Percentiles rank a stretch among this genome's conserved stretches.
phyloP scores from a whole-genome alignment of 1,284 basidiomycete genomes.

The Puccinia brachypodii region DNA sequence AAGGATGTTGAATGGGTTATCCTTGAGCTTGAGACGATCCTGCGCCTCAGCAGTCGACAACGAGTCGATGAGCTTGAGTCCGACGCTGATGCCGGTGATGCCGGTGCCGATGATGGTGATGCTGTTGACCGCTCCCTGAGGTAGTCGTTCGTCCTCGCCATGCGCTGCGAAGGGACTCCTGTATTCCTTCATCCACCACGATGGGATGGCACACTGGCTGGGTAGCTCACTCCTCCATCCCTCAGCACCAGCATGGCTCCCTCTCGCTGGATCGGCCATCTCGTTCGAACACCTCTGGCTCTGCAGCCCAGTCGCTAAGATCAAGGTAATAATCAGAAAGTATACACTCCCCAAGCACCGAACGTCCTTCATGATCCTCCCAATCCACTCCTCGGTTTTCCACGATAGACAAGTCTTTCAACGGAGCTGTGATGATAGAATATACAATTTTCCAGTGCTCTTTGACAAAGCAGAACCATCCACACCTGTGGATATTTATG shows the following conservation, averaged over 20 bases:
- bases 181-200: conserved; percentile 4
- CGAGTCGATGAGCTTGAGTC: conserved; percentile 66
- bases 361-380: no score
- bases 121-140: not conserved
- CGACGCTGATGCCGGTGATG: conserved; percentile 70
- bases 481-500: no score
- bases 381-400: no score
- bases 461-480: no score
- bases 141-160: not conserved
- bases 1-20: conserved; percentile 61
- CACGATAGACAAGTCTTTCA: no score
- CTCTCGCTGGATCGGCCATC: no score
- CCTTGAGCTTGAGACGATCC: conserved; percentile 40
- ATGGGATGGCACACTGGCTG: not conserved
- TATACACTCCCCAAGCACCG: no score
- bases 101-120: conserved; percentile 75
- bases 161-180: not conserved
- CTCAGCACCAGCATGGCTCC: not conserved
- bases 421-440: no score
- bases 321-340: no score
- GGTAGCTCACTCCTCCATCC: not conserved
- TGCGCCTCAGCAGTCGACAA: conserved; percentile 50
- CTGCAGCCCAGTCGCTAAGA: no score
- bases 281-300: no score
- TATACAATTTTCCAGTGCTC: no score